Base-by-base conservation (phyloP, 2,329 filamentous ascomycete genomes). In the Cladosporium sp. region DNA sequence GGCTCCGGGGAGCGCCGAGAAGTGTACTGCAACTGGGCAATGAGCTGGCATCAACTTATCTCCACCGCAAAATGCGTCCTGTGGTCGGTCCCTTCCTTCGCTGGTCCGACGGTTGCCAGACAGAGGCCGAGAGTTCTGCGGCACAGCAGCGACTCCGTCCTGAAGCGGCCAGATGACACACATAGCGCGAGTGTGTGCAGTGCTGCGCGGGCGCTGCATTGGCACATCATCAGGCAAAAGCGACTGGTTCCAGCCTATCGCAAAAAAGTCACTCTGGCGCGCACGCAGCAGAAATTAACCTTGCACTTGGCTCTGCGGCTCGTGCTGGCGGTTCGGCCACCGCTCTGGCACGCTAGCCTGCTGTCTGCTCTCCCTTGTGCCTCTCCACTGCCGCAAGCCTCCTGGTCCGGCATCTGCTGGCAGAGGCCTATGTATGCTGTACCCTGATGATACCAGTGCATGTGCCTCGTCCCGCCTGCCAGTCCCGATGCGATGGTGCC, bases 301-400 rank as follows among this genome's bases (percentile, higher is more conserved):
- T 63, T 54, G n/a, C 47, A 26, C 32, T 55, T 54, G 47, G 28
- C 59, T 63, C 60, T 63, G 60, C 60, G 60, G 60, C 60, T 63
- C 60, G 60, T 54, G 60, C 49, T 62, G 47, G 59, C 59, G 55
- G 47, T 62, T 51, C 58, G 58, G 58, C 58, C 58, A 60, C 28
- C 38, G 58, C 58, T 60, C 59, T 63, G 60, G 60, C 60, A 58
- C 55, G 60, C 60, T 34, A 61, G 26, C 21, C 24, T 41, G 32
- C 60, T 63, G 49, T 34, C 60, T 63, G 60, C 41, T 63, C 54
- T 63, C 30, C 52, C 52, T 55, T 32, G 52, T 55, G 28, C 60
- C 60, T 63, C 60, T 54, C 60, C 60, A 63, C 60, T 63, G 60
- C 60, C 60, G 60, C 60, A 63, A 41, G 60, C 49, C 49, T 54